Conservation (phyloP, 768 basidiomycete genomes). For the Leucocoprinus sp. region DNA sequence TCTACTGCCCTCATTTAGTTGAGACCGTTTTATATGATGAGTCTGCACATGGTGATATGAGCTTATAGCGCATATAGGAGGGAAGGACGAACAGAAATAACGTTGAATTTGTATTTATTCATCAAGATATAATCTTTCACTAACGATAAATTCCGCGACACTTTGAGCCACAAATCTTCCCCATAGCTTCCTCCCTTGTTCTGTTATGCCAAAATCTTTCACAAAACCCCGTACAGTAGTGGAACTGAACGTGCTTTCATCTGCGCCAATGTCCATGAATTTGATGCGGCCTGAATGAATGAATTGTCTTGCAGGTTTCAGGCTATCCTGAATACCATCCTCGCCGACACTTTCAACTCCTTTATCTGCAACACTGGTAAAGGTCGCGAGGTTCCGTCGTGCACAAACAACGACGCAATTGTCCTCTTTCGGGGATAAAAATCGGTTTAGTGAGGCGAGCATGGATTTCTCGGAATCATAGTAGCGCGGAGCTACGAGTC, state of each 20-base stretch:
- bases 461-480: conserved; percentile 54
- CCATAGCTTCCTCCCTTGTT: conserved; percentile 30
- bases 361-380: not conserved
- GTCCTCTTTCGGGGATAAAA: conserved; percentile 49
- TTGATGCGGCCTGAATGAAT: conserved; percentile 41
- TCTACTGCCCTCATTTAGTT: no score
- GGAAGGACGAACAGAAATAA: no score
- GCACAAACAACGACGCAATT: conserved; percentile 63
- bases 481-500: conserved; percentile 70
- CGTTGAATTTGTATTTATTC: conserved; percentile 1
- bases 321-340: conserved; percentile 14
- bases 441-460: conserved; percentile 42
- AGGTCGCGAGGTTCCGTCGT: conserved; percentile 26
- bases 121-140: conserved; percentile 36
- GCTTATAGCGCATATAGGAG: no score
- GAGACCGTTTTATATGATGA: no score
- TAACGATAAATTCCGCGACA: conserved; percentile 44
- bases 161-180: conserved; percentile 33
- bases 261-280: conserved; percentile 54
- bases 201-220: conserved; percentile 16
- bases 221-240: conserved; percentile 52
- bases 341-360: not conserved
- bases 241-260: conserved; percentile 57
- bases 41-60: no score
- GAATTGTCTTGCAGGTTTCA: conserved; percentile 37